phyloP scores from a whole-genome alignment of 2,329 filamentous ascomycete genomes.

The Metarhizium anisopliae region DNA sequence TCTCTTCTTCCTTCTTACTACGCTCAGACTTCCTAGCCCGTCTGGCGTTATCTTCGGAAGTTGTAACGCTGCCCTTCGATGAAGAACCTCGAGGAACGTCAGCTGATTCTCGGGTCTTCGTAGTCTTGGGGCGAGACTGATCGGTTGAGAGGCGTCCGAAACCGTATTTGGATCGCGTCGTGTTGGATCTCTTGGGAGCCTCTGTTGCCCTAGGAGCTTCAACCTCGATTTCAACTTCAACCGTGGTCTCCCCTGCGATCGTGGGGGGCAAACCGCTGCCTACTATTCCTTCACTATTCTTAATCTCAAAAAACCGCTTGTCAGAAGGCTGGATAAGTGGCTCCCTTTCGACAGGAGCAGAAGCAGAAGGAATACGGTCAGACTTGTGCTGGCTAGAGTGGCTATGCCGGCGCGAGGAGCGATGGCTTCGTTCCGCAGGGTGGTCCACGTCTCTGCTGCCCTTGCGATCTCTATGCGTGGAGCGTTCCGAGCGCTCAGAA shows the following conservation, averaged over 20 bases:
- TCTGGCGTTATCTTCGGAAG: conserved; percentile 23
- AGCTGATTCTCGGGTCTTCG: conserved; percentile 13
- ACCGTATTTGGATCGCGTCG: conserved; percentile 17
- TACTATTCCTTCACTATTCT: conserved; percentile 26
- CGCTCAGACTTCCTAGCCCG: conserved; percentile 25
- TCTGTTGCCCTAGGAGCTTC: conserved; percentile 12
- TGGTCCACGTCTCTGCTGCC: conserved; percentile 25
- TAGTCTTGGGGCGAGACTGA: conserved; percentile 13
- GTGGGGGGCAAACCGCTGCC: conserved; percentile 15
- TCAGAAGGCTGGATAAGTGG: conserved; percentile 14
- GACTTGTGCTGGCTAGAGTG: conserved; percentile 25
- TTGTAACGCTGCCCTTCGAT: not conserved
- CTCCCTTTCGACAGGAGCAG: conserved; percentile 15
- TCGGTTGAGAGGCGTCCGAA: conserved; percentile 20
- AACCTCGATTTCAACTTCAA: conserved; percentile 1
- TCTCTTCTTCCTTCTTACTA: conserved; percentile 22
- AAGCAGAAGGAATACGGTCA: conserved; percentile 19
- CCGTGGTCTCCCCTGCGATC: conserved; percentile 12
- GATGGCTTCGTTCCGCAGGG: conserved; percentile 20
- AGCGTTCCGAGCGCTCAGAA: conserved; percentile 7
- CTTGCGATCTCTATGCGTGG: conserved; percentile 13
- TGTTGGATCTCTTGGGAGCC: conserved; percentile 19
- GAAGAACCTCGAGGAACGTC: not conserved
- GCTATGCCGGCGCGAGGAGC: conserved; percentile 33
- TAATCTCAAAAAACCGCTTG: conserved; percentile 35